Percentiles rank a stretch among this genome's conserved stretches.
These are phyloP conservation scores for Secale cereale DNA, from an alignment of 176 grass and related monocot genomes.

Conservation along the genomic window DNA sequence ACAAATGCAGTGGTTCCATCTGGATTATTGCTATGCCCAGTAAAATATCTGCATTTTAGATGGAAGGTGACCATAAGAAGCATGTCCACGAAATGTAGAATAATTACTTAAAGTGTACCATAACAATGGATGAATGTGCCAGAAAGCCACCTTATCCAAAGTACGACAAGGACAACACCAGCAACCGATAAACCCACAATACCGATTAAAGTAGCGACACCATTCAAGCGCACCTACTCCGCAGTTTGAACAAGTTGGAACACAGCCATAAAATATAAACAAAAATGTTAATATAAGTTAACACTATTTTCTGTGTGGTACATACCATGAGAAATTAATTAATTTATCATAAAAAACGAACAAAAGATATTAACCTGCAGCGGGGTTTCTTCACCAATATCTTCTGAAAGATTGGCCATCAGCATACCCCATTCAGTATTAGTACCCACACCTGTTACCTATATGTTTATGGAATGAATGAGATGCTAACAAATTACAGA, in stretches of 20 bases:
- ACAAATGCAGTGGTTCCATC: constrained; percentile 74
- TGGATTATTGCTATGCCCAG: constrained; percentile 62
- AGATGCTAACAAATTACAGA: constrained; percentile 3
- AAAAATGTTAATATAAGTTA: neutral
- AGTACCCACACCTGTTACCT: constrained; percentile 54
- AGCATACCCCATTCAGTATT: constrained; percentile 66
- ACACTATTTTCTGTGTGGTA: neutral
- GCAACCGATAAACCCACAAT: constrained; percentile 55
- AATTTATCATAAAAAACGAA: neutral
- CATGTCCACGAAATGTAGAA: neutral
- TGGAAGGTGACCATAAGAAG: neutral
- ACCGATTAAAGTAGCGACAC: constrained; percentile 67
- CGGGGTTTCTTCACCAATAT: constrained; percentile 69
- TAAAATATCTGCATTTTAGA: constrained; percentile 65
- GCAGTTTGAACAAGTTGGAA: neutral
- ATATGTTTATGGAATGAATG: neutral
- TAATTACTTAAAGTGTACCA: neutral
- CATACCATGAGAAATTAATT: neutral
- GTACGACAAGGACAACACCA: constrained; percentile 45
- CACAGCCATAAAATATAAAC: neutral
- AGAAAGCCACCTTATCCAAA: constrained; percentile 45
- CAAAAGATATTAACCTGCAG: constrained; percentile 45
- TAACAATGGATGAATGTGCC: neutral
- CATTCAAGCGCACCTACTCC: constrained; percentile 60
- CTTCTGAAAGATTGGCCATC: constrained; percentile 64